Evolutionary conservation across 2,329 filamentous ascomycete species (phyloP).

Genomic region (Claviceps quebecensis): DNA sequence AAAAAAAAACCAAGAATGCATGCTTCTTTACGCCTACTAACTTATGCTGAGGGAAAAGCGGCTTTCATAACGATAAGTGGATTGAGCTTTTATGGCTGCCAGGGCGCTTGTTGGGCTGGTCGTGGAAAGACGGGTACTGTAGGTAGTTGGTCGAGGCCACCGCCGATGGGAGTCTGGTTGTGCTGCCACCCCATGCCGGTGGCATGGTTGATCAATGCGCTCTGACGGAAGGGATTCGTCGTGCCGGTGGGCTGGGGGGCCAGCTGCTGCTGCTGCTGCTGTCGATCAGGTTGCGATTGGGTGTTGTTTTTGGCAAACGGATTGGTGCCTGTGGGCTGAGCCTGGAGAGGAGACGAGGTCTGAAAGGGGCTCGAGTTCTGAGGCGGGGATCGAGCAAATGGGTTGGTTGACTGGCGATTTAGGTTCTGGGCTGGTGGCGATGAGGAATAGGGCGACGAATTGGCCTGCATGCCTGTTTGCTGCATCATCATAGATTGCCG

Average conservation of each 20-base stretch:
- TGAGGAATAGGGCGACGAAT: slow-evolving; percentile 20
- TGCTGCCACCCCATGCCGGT: slow-evolving; percentile 85
- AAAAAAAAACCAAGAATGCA: neutral
- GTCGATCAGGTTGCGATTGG: slow-evolving; percentile 20
- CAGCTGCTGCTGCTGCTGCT: slow-evolving; percentile 27
- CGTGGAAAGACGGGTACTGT: slow-evolving; percentile 80
- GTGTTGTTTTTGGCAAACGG: slow-evolving; percentile 38
- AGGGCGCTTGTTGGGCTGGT: slow-evolving; percentile 49
- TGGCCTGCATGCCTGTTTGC: slow-evolving; percentile 31
- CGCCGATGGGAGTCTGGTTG: slow-evolving; percentile 64
- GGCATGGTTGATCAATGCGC: slow-evolving; percentile 74
- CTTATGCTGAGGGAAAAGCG: too few species aligned
- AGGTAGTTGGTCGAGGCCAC: slow-evolving; percentile 62
- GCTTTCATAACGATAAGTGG: too few species aligned
- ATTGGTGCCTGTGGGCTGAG: slow-evolving; percentile 43
- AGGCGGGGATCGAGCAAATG: slow-evolving; percentile 60
- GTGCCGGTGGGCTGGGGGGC: slow-evolving; percentile 69
- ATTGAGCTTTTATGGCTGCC: slow-evolving; percentile 30
- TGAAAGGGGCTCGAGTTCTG: slow-evolving; percentile 20
- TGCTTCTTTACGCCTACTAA: too few species aligned
- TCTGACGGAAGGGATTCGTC: slow-evolving; percentile 91
- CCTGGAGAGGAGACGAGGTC: slow-evolving; percentile 25
- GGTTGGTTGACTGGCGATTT: slow-evolving; percentile 63
- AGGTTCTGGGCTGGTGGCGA: slow-evolving; percentile 27
- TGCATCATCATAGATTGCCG: slow-evolving; percentile 72